Base-by-base conservation (phyloP, 1,139 yeast species). In the Lodderomyces orthopsilosis region DNA sequence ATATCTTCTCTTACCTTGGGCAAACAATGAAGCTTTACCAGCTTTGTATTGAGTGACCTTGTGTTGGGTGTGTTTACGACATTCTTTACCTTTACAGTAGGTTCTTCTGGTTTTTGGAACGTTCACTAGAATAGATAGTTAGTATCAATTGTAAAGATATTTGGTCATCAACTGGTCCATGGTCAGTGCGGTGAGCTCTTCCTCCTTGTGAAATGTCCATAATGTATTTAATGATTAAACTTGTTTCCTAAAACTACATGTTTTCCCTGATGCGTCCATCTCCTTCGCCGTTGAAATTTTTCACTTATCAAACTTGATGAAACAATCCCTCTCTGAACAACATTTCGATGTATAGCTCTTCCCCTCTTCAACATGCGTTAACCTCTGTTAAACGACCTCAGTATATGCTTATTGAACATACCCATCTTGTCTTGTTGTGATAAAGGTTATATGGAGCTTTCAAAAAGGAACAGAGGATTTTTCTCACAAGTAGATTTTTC, bases 1-100 rank as follows among this genome's bases (percentile, higher is more conserved):
- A 82, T 93, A 93, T 83, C 99, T 91, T 85, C 99, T 89, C 91
- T 94, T 94, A 85, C 99, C 99, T 82, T 93, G 98, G 64, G 98
- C 97, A 74, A 83, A 90, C 69, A 91, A 85, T 60, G 98, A 91
- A 73, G 98, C 98, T 83, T 93, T 93, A 81, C 98, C 98, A 72
- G 98, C 96, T 79, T 93, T 93, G 95, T 93, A 94, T 83, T 93
- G 99, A 77, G 98, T 91, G 69, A 93, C 98, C 85, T 93, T 93
- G 95, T 93, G 99, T 79, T 90, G 97, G 70, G 98, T 91, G 94
- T 94, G 99, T 81, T 90, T 90, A 73, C 95, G 89, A 83, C 99
- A 94, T 74, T 83, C 84, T 82, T 87, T 93, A 81, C 97, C 97
- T 82, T 90, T 90, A 83, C 99, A 93, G 93, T 86, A 93, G 77